These are phyloP conservation scores for Dendrobium officinale DNA, from an alignment of 106 monocot genomes.

Conservation along the genomic window DNA sequence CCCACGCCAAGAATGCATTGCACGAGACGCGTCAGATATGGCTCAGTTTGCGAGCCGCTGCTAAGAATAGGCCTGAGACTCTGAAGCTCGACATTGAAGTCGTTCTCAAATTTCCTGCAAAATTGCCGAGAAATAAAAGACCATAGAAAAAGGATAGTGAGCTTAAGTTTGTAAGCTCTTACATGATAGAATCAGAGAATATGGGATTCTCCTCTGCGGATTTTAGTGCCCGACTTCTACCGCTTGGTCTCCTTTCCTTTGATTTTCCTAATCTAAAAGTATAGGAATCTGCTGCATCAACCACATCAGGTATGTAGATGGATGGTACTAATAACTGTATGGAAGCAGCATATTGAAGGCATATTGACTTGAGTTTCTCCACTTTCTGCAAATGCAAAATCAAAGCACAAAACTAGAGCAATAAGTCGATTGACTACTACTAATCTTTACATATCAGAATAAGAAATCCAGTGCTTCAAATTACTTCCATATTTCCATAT, in stretches of 20 bases:
- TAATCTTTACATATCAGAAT: background rate
- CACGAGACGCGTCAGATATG: slow-evolving; percentile 85
- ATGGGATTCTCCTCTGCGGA: slow-evolving; percentile 27
- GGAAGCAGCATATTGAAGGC: slow-evolving; percentile 82
- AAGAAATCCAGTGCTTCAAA: background rate
- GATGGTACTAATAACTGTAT: slow-evolving; percentile 78
- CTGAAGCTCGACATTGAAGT: slow-evolving; percentile 70
- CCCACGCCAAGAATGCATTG: slow-evolving; percentile 77
- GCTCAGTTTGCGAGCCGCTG: slow-evolving; percentile 75
- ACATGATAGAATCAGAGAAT: slow-evolving; percentile 67
- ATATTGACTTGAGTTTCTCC: slow-evolving; percentile 86
- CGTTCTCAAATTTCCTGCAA: slow-evolving; percentile 74
- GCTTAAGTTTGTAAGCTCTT: slow-evolving; percentile 5
- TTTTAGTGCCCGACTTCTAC: slow-evolving; percentile 23
- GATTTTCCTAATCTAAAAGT: slow-evolving; percentile 15
- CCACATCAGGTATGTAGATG: slow-evolving; percentile 28
- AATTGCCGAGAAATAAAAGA: background rate
- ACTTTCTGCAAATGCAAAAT: slow-evolving; percentile 54
- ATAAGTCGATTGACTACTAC: background rate
- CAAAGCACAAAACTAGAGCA: background rate
- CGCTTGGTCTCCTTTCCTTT: slow-evolving; percentile 24
- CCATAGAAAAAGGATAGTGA: background rate
- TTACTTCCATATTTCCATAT: too few species aligned
- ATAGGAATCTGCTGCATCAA: slow-evolving; percentile 13
- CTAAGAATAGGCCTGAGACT: slow-evolving; percentile 70